Evolutionary conservation across 2,329 filamentous ascomycete genomes (phyloP), one percentile per base, ranked within the genome.

Genomic region (Hypoxylon sp.): DNA sequence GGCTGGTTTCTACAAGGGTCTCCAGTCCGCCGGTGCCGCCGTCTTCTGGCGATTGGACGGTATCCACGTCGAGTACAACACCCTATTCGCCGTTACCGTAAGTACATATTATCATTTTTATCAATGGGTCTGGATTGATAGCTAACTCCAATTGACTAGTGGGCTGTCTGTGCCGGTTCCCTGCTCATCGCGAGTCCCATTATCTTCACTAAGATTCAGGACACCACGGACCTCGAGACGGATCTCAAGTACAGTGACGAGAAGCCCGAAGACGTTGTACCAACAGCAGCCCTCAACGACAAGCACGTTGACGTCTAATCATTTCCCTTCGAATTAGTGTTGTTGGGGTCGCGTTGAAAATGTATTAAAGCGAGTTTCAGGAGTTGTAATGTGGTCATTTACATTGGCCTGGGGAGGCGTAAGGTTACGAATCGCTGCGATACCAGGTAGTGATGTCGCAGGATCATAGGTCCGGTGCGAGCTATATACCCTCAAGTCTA

Each of bases 191-290:
- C 93, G 3, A 85, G 91, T 0, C 94, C 94, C 0, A 87, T 97
- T 66, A 91, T 98, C 77, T 88, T 92, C 75, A 82, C 89, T 75
- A 92, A 91, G 82, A 91, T 98, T 79, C 87, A 92, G 78, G 93
- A 97, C 74, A 92, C 91, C n/a, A 88, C 93, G n/a, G 79, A 87
- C 1, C 75, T 97, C 3, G 93, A 95, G 79, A 90, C 94, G 59
- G 94, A 98, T 79, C 83, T 97, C 56, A 89, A 90, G 77, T 94
- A 93, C 79, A 93, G 92, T 19, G 94, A 97, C 75, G 93, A 96
- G 86, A 96, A 91, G 0, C 76, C 91, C 15, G 88, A 87, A 27
- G 93, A 97, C 72, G 91, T 97, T 13, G 77, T 80, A 11, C 76
- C 78, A 7, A 64, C 70, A 2, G 75, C 65, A 2, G 70, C 66